Base-by-base conservation (phyloP, 2,329 filamentous ascomycete genomes). In the Alternaria sp. region DNA sequence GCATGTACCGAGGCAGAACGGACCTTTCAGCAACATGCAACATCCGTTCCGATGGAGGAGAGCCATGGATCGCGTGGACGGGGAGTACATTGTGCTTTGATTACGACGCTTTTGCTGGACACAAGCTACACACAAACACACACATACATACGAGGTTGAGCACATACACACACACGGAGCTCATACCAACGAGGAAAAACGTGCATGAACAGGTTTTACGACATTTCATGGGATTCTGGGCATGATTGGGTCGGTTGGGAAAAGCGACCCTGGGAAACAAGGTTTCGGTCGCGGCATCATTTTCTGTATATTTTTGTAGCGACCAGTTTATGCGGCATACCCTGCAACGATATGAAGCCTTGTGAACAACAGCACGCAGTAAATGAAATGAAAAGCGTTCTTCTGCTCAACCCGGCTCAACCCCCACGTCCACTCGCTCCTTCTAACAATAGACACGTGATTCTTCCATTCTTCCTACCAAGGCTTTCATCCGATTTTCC, bases 81-180 rank as follows among this genome's bases (percentile, higher is more conserved):
- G 84, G 21, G 84, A 86, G 76, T 85, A 85, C 69, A 84, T 85
- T 72, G 76, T 85, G 62, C 82, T 85, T 57, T 85, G 74, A 83
- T 65, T 56, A 49, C 40, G 57, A 56, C 46, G 58, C 62, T 68
- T 40, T 40, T 67, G 66, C 60, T 62, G 55, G 55, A 59, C 62
- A 57, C 65, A 57, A 67, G 69, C 67, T 54, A 56, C 17, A 63
- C 64, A 67, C 61, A 54, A 58, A 40, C 36, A 40, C 36, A 40
- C 36, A 40, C 64, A 67, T 62, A 54, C 59, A 45, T 26, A 44
- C 51, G 51, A 44, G 36, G 7, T 28, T 25, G 51, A 40, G 36
- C 32, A 28, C 32, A 44, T 26, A 54, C 10, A 44, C 40, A 59
- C 40, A 30, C 46, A 60, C 61, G 62, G 59, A 57, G 51, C 44